Evolutionary conservation across 352 stramenopile species (phyloP).

Genomic region (Phytopythium helicoides): DNA sequence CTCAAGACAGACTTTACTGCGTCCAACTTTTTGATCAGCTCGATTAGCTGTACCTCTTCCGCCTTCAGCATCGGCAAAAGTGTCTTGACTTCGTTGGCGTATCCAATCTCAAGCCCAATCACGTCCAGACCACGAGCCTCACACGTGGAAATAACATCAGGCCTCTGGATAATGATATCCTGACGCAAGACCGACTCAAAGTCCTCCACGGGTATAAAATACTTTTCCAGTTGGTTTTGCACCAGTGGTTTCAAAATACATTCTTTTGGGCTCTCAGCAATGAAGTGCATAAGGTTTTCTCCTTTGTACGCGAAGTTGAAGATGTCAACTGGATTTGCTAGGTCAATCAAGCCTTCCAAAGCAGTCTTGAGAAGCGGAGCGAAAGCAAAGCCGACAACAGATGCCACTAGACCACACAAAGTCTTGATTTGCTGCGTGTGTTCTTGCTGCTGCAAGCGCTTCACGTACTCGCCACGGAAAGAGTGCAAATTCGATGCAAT

Average conservation of each 20-base stretch:
- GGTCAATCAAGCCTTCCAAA: slow-evolving; percentile 13
- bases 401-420: slow-evolving; percentile 11
- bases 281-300: slow-evolving; percentile 2
- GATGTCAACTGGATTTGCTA: slow-evolving; percentile 17
- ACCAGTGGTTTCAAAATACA: slow-evolving; percentile 4
- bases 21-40: too few species aligned
- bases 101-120: too few species aligned
- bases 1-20: too few species aligned
- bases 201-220: slow-evolving; percentile 3
- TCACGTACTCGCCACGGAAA: slow-evolving; percentile 7
- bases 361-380: slow-evolving; percentile 13
- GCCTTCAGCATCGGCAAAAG: too few species aligned
- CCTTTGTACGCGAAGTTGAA: slow-evolving; percentile 11
- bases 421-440: slow-evolving; percentile 12
- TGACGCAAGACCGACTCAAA: slow-evolving; percentile 16
- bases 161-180: slow-evolving; percentile 13
- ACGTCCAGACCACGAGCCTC: background rate
- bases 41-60: too few species aligned
- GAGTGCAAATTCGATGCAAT: slow-evolving; percentile 8
- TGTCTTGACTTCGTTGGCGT: too few species aligned
- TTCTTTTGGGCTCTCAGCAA: background rate
- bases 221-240: slow-evolving; percentile 1
- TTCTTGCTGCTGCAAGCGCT: slow-evolving; percentile 15
- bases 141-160: slow-evolving; percentile 8
- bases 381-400: slow-evolving; percentile 14